phyloP scores from a whole-genome alignment of 306 rosid species.

The Glycine tomentella region DNA sequence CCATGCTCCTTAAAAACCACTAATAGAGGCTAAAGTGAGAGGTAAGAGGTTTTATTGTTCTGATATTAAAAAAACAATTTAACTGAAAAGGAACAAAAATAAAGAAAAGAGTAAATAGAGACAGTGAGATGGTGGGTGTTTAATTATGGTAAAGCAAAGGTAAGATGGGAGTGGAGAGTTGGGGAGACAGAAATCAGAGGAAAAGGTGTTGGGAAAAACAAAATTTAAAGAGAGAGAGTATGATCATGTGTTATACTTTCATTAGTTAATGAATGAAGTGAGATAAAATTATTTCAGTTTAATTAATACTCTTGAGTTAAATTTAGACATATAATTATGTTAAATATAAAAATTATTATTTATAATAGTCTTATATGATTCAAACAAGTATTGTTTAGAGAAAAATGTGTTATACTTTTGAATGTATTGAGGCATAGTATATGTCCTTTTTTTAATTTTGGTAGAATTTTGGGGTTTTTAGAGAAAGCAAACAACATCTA shows the following conservation, averaged over 20 bases:
- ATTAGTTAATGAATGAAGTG: too few species aligned
- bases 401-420: background rate
- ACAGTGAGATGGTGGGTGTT: conserved; percentile 60
- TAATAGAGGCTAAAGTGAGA: conserved; percentile 41
- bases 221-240: background rate
- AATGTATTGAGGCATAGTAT: conserved; percentile 12
- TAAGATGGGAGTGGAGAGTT: conserved; percentile 49
- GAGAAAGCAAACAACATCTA: conserved; percentile 13
- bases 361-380: too few species aligned
- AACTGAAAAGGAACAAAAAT: conserved; percentile 37
- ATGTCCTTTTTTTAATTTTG: conserved; percentile 37
- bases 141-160: conserved; percentile 66
- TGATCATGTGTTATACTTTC: conserved; percentile 8
- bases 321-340: too few species aligned
- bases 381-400: background rate
- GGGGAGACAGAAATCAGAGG: conserved; percentile 57
- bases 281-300: too few species aligned
- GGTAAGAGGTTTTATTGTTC: conserved; percentile 23
- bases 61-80: background rate
- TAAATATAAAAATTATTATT: too few species aligned
- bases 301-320: too few species aligned
- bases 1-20: conserved; percentile 51
- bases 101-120: conserved; percentile 32
- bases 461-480: conserved; percentile 2
- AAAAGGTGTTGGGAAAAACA: conserved; percentile 51